These are phyloP conservation scores for Somion occarium DNA, from an alignment of 1,284 basidiomycete genomes.

Conservation along the genomic window DNA sequence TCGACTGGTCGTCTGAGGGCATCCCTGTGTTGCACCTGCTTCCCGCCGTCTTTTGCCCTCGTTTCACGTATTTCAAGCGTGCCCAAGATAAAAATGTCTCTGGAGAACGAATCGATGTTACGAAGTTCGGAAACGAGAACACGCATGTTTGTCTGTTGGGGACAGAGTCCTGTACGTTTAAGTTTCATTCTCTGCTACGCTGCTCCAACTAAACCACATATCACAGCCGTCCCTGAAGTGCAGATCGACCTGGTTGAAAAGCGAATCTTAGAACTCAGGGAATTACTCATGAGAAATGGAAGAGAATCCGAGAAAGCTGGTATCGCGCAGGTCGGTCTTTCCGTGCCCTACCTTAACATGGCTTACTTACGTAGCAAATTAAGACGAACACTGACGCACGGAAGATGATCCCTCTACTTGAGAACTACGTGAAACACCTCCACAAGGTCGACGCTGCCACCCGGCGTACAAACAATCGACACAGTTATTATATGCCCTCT, in stretches of 20 bases:
- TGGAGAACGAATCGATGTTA: slow-evolving; percentile 38
- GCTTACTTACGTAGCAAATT: too few species aligned
- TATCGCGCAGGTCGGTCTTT: not conserved
- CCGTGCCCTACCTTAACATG: not conserved
- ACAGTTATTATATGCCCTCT: slow-evolving; percentile 60
- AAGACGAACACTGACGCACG: slow-evolving; percentile 18
- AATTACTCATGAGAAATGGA: slow-evolving; percentile 6
- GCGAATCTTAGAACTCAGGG: slow-evolving; percentile 48
- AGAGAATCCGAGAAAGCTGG: not conserved
- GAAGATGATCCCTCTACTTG: slow-evolving; percentile 56
- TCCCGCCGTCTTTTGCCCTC: slow-evolving; percentile 74
- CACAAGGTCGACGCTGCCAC: slow-evolving; percentile 40
- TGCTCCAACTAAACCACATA: not conserved
- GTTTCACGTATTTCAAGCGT: slow-evolving; percentile 82
- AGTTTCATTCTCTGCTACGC: slow-evolving; percentile 4
- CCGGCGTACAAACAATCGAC: slow-evolving; percentile 27
- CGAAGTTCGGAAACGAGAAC: slow-evolving; percentile 87
- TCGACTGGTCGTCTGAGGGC: slow-evolving; percentile 57
- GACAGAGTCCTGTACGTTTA: slow-evolving; percentile 59
- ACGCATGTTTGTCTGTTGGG: slow-evolving; percentile 86
- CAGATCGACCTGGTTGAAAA: slow-evolving; percentile 62
- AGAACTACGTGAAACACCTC: slow-evolving; percentile 58
- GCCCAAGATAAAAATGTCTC: slow-evolving; percentile 25
- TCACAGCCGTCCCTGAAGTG: slow-evolving; percentile 58
- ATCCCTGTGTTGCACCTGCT: slow-evolving; percentile 67